Evolutionary conservation across 257 asterid genomes (phyloP).

Genomic region (Thymus quinquecostatus): DNA sequence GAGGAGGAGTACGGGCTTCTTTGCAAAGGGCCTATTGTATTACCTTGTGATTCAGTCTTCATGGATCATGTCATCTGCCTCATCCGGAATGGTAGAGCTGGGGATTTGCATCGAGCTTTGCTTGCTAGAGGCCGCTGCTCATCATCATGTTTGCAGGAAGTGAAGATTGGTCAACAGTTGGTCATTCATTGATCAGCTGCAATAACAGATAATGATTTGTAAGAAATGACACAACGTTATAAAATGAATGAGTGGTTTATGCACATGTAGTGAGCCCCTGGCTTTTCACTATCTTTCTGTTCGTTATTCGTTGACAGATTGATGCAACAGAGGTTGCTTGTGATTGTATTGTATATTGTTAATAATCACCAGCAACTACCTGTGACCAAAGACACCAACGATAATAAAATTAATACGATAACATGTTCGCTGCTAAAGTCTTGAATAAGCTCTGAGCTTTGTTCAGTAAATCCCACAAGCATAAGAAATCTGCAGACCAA

Average conservation of each 20-base stretch:
- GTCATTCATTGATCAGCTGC: slow-evolving; percentile 27
- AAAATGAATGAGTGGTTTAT: slow-evolving; percentile 31
- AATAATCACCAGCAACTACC: neutral
- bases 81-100: slow-evolving; percentile 27
- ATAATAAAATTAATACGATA: neutral
- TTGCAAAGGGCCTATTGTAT: slow-evolving; percentile 37
- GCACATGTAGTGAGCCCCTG: slow-evolving; percentile 30
- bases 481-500: neutral
- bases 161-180: slow-evolving; percentile 22
- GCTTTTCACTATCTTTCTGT: slow-evolving; percentile 18
- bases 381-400: too few species aligned
- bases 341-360: neutral
- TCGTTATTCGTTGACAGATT: neutral
- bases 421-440: neutral
- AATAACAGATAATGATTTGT: neutral
- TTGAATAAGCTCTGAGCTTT: neutral
- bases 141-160: slow-evolving; percentile 18
- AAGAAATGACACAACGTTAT: neutral
- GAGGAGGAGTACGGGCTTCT: slow-evolving; percentile 47
- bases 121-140: slow-evolving; percentile 30
- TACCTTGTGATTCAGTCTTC: slow-evolving; percentile 38
- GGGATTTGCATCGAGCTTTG: slow-evolving; percentile 33
- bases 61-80: slow-evolving; percentile 34
- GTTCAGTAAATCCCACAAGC: neutral
- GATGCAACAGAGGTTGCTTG: neutral